phyloP scores from a whole-genome alignment of 1,284 basidiomycete genomes.

The Vanrija sp. region DNA sequence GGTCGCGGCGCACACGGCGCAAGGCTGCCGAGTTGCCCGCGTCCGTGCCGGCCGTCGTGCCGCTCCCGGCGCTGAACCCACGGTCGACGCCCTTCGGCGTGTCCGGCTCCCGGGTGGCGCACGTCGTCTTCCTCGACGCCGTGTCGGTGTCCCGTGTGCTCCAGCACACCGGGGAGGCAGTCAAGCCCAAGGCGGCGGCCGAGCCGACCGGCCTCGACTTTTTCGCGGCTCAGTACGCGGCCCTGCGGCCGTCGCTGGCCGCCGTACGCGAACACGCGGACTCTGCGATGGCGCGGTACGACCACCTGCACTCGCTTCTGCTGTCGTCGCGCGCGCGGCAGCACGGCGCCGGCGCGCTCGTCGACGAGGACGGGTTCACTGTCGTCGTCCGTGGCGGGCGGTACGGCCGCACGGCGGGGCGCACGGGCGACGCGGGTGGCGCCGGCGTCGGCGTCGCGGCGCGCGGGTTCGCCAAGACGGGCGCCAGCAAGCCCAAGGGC shows the following conservation, averaged over 20 bases:
- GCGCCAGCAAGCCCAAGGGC: constrained; percentile 59
- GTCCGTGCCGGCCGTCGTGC: constrained; percentile 42
- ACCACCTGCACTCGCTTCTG: constrained; percentile 59
- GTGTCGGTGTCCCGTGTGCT: constrained; percentile 64
- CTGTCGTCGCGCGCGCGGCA: constrained; percentile 51
- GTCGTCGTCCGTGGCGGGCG: constrained; percentile 81
- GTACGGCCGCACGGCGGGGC: constrained; percentile 78
- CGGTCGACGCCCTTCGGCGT: constrained; percentile 22
- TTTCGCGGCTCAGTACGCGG: constrained; percentile 61
- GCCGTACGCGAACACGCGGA: constrained; percentile 70
- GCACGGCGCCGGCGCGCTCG: constrained; percentile 63
- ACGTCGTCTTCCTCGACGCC: constrained; percentile 72
- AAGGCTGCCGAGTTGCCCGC: constrained; percentile 59
- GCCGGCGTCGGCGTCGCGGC: constrained; percentile 67
- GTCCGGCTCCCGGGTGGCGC: constrained; percentile 54
- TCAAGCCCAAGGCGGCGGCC: constrained; percentile 28
- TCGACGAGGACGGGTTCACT: constrained; percentile 89
- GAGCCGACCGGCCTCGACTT: constrained; percentile 65
- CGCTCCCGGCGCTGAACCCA: constrained; percentile 33
- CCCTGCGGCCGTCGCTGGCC: constrained; percentile 67
- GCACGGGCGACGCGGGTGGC: constrained; percentile 72
- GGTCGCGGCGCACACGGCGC: constrained; percentile 15
- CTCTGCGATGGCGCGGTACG: constrained; percentile 67
- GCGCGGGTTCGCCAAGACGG: constrained; percentile 50
- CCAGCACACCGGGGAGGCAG: constrained; percentile 33